Base-by-base conservation (phyloP, 2,329 filamentous ascomycete species). In the Trichoderma citrinoviride region DNA sequence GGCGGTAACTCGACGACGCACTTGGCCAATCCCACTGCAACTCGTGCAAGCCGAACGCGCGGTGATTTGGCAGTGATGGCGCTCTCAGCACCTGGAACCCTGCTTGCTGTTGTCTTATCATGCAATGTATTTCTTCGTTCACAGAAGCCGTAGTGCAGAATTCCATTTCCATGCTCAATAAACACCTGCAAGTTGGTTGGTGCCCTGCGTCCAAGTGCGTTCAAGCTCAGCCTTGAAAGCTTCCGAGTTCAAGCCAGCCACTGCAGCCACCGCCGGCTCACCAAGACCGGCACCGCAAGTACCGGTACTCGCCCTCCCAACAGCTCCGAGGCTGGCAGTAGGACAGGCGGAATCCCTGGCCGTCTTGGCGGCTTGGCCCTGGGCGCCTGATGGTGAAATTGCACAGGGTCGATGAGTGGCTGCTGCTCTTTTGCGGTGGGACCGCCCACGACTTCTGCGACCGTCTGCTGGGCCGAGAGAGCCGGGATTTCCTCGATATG, bases 241-340 rank as follows among this genome's bases (percentile, higher is more conserved):
- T 55, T 33, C n/a, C n/a, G n/a, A n/a, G n/a, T n/a, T n/a, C 43
- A 68, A 64, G 62, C 61, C 54, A 56, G 66, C 67, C 64, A 71
- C 72, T 19, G 52, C 54, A 56, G 66, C 67, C 64, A 71, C 72
- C 33, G 52, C 21, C 44, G 44, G 33, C 33, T 37, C 33, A 37
- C 10, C 33, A 14, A 14, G 33, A 1, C 33, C 33, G 33, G 47
- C 47, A 70, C 66, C 66, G 37, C 57, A 54, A 40, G 50, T 54
- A 54, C 50, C 27, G 50, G 47, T 52, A 52, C 47, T 14, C 25
- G 47, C 10, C 10, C 33, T 37, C 33, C 33, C 33, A 10, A 12
- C 12, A 2, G 33, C 47, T 23, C 17, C 47, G 23, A 52, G 47
- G 47, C 47, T 52, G 47, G 33, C 47, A 50, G 66, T 62, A 68